phyloP scores from a whole-genome alignment of 2,329 filamentous ascomycete species.

The Ascochyta pisi region DNA sequence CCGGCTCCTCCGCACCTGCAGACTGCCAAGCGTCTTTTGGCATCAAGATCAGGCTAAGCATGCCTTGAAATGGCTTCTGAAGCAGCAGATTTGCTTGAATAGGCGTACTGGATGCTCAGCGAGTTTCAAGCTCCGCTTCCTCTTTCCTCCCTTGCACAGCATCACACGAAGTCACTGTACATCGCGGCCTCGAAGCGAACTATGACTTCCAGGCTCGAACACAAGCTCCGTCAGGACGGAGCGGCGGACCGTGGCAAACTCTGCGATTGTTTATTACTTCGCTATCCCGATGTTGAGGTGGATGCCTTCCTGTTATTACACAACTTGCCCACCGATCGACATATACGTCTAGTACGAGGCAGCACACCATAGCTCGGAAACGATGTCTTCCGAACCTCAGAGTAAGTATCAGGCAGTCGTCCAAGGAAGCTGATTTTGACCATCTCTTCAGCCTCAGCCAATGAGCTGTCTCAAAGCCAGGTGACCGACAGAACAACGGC shows the following conservation, averaged over 20 bases:
- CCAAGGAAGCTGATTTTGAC: constrained; percentile 30
- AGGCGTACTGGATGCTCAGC: constrained; percentile 31
- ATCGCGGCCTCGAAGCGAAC: constrained; percentile 15
- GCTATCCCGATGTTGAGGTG: constrained; percentile 32
- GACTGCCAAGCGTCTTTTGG: constrained; percentile 27
- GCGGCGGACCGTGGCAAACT: constrained; percentile 23
- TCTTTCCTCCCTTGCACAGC: constrained; percentile 22
- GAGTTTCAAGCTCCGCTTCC: constrained; percentile 39
- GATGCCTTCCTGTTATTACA: constrained; percentile 32
- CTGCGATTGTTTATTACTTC: constrained; percentile 44
- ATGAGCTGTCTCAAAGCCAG: constrained; percentile 35
- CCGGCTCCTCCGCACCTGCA: constrained; percentile 28
- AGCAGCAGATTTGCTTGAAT: constrained; percentile 15
- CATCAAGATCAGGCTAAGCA: constrained; percentile 30
- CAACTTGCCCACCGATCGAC: constrained; percentile 31
- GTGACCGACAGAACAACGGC: constrained; percentile 36
- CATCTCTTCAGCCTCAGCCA: constrained; percentile 33
- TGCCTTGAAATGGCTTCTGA: constrained; percentile 5
- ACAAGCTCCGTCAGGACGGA: constrained; percentile 20
- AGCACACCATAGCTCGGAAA: constrained; percentile 28
- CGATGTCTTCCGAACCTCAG: constrained; percentile 42
- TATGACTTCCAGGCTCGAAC: constrained; percentile 23
- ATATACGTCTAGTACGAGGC: constrained; percentile 19
- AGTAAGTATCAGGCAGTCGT: constrained; percentile 35
- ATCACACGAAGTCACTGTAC: constrained; percentile 19